Percentiles rank a stretch among this genome's conserved stretches.
Conservation (phyloP, 768 basidiomycete genomes). For the Termitomyces sp. region DNA sequence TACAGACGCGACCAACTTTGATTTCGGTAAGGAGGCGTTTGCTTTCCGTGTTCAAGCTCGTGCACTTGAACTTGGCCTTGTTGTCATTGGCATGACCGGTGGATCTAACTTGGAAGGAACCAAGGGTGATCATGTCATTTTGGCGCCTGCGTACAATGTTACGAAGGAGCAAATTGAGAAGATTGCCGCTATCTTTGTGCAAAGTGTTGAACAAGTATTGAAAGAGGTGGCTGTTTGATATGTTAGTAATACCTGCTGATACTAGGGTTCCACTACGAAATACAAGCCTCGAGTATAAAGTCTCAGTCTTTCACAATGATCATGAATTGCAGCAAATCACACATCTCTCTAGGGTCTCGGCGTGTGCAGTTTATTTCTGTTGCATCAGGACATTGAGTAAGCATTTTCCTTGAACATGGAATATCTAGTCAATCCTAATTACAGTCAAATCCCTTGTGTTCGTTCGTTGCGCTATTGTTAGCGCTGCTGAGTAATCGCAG, state of each 20-base stretch:
- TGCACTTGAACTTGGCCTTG: slow-evolving; percentile 58
- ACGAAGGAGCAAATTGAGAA: slow-evolving; percentile 61
- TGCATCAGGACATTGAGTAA: not conserved
- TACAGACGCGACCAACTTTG: slow-evolving; percentile 34
- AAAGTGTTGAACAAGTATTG: slow-evolving; percentile 61
- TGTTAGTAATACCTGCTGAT: not conserved
- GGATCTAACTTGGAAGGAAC: slow-evolving; percentile 65
- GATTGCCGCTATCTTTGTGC: slow-evolving; percentile 63
- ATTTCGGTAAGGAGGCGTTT: slow-evolving; percentile 51
- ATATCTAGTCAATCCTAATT: not conserved
- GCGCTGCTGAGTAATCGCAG: not conserved
- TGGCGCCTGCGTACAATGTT: slow-evolving; percentile 79
- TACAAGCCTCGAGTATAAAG: not conserved
- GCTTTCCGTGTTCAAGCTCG: slow-evolving; percentile 68
- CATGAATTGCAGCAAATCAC: not conserved
- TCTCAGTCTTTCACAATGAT: not conserved
- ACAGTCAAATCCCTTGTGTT: not conserved
- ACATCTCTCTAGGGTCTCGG: not conserved
- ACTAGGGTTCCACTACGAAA: not conserved
- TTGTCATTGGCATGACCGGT: slow-evolving; percentile 72
- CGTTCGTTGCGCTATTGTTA: not conserved
- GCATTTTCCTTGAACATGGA: not conserved
- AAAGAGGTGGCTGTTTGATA: slow-evolving; percentile 22
- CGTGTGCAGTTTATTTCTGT: too few relatives aligned
- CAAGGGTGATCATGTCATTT: slow-evolving; percentile 63